A percentile compares a stretch with the other conserved stretches of the same genome.
Conservation (phyloP, 495 filamentous ascomycete species). For the Daldinia bambusicola region DNA sequence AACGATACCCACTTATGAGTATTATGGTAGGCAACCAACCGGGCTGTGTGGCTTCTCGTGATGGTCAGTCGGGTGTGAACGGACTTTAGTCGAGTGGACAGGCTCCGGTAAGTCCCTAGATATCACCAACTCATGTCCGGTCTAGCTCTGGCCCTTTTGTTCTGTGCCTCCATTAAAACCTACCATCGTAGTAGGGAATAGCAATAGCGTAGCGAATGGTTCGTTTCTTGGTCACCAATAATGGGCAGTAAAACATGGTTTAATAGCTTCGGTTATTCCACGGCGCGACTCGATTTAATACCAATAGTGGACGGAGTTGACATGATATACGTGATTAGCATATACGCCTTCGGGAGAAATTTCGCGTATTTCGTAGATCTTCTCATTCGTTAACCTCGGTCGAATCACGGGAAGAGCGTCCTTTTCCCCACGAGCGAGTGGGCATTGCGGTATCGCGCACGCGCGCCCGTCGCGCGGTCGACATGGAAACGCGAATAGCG, state of each 20-base stretch:
- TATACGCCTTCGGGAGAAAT: conserved; percentile 8
- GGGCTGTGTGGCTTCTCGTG: conserved; percentile 31
- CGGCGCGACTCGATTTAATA: conserved; percentile 20
- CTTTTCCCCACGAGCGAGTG: conserved; percentile 21
- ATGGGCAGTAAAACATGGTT: conserved; percentile 6
- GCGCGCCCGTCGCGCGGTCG: conserved; percentile 13
- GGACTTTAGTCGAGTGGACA: conserved; percentile 20
- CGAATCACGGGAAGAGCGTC: conserved; percentile 27
- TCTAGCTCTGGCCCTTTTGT: too few species aligned
- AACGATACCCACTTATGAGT: background rate
- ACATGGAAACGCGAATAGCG: conserved; percentile 17
- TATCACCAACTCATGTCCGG: conserved; percentile 28
- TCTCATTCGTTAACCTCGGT: conserved; percentile 30
- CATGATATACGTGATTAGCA: conserved; percentile 1
- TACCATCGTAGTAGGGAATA: background rate
- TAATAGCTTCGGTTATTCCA: conserved; percentile 39
- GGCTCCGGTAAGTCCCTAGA: conserved; percentile 30
- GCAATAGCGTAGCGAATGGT: conserved; percentile 20
- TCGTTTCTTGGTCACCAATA: conserved; percentile 22
- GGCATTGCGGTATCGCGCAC: conserved; percentile 31
- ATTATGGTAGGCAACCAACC: conserved; percentile 7
- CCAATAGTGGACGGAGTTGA: conserved; percentile 21
- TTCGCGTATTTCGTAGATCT: conserved; percentile 7
- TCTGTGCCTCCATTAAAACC: conserved; percentile 22
- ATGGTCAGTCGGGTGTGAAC: conserved; percentile 30